Conservation (phyloP, 2,329 filamentous ascomycete species). For the Pseudogymnoascus sp. region DNA sequence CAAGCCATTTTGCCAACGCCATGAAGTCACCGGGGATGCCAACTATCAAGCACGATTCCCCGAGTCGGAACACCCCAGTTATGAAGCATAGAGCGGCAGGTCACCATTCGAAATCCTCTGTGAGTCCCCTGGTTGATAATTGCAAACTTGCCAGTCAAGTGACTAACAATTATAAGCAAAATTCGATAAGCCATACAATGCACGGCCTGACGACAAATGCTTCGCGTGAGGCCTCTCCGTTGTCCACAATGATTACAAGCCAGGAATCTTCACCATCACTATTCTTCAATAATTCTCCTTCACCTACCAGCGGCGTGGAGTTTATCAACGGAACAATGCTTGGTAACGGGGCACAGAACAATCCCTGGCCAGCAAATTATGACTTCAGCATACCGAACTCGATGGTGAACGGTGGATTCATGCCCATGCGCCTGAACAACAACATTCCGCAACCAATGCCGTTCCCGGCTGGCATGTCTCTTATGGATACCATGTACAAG, state of each 20-base stretch:
- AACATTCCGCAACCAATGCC: constrained; percentile 21
- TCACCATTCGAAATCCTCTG: constrained; percentile 38
- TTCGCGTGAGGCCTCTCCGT: constrained; percentile 49
- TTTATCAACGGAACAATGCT: constrained; percentile 31
- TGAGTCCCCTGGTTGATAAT: constrained; percentile 25
- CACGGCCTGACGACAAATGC: constrained; percentile 38
- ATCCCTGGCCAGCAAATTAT: constrained; percentile 31
- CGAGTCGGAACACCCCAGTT: constrained; percentile 21
- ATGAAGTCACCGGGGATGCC: constrained; percentile 38
- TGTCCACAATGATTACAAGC: constrained; percentile 44
- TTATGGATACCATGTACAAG: constrained; percentile 23
- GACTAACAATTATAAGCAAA: constrained; percentile 38
- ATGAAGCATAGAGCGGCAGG: constrained; percentile 21
- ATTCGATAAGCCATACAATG: constrained; percentile 44
- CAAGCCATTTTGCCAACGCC: constrained; percentile 32
- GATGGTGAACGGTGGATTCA: constrained; percentile 16
- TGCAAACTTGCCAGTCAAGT: neutral
- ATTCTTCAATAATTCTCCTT: constrained; percentile 41
- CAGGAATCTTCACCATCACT: constrained; percentile 45
- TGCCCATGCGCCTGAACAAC: constrained; percentile 21
- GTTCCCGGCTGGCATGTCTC: constrained; percentile 22
- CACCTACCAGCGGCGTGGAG: constrained; percentile 36
- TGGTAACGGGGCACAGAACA: constrained; percentile 18
- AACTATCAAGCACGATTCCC: constrained; percentile 32
- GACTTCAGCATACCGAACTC: constrained; percentile 15